Evolutionary conservation across 331 rosid species (phyloP).

Genomic region (Acacia pycnantha): DNA sequence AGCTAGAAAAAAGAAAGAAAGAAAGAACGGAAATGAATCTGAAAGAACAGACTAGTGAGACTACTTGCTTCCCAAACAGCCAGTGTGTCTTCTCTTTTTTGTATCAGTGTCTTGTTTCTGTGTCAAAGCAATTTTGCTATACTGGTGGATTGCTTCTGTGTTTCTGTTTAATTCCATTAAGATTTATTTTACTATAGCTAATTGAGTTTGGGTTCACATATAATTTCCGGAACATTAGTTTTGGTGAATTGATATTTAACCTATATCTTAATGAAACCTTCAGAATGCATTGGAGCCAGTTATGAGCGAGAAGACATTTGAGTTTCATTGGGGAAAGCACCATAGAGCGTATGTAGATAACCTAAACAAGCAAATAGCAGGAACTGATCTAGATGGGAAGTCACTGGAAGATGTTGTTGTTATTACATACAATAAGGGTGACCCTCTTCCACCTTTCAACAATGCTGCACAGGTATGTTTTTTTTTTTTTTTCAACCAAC

Average conservation of each 20-base stretch:
- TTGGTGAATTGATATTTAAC: neutral
- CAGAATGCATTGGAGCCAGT: neutral
- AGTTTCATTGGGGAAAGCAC: constrained; percentile 1
- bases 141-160: neutral
- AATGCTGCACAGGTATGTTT: neutral
- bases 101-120: neutral
- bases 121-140: neutral
- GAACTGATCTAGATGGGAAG: neutral
- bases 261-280: neutral
- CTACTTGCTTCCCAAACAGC: neutral
- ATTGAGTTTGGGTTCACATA: neutral
- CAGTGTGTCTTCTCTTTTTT: neutral
- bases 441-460: neutral
- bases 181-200: neutral
- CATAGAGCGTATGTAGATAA: neutral
- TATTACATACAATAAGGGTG: neutral
- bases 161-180: neutral
- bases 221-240: neutral
- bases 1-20: neutral
- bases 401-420: neutral
- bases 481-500: neutral
- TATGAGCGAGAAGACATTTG: neutral
- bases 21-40: neutral
- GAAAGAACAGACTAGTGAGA: neutral
- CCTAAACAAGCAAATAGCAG: neutral